Base-by-base conservation (phyloP, 2,329 filamentous ascomycete genomes). In the Sporothrix inflata region DNA sequence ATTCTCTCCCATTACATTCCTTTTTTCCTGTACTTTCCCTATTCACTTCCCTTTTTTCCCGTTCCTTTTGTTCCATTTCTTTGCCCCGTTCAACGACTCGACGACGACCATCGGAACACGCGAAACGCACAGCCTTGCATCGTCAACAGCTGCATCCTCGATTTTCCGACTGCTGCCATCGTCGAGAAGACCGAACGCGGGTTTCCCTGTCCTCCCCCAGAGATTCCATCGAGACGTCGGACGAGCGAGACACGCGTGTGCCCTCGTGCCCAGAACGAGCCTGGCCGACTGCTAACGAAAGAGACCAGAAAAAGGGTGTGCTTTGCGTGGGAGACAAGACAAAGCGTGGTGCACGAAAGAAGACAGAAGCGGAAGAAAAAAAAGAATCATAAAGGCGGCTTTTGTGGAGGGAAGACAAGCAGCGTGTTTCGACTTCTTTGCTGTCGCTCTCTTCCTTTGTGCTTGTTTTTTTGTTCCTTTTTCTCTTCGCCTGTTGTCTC, bases 391-490 rank as follows among this genome's bases (percentile, higher is more conserved):
- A 30, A 49, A 53, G 38, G 67, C 30, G 68, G 72, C 72, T 71
- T 30, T 70, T 55, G 70, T 66, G 69, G 73, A 60, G 71, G 71
- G 66, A 61, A 70, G 72, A 70, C 73, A 69, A 49, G 49, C 19
- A 9, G 27, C 69, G 30, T 61, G 55, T 40, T 42, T 47, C 12
- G n/a, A 47, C 21, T 53, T 68, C 60, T 66, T 60, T 45, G 61
- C 40, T 47, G n/a, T 47, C 61, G 12, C 21, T 47, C 57, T 70
- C 40, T 67, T 38, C 49, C 40, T 73, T 70, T 57, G 67, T 66
- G 66, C 42, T 42, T 67, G 5, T 67, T 49, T 57, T 30, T 24
- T 65, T n/a, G 51, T 30, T 57, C n/a, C 60, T 63, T 14, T 68
- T 24, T 53, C 34, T 66, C 27, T 49, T 47, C 11, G 42, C 27